Evolutionary conservation across 805 yeast genomes (phyloP), one percentile per base, ranked within the genome.

Genomic region (Schwanniomyces yamadae): DNA sequence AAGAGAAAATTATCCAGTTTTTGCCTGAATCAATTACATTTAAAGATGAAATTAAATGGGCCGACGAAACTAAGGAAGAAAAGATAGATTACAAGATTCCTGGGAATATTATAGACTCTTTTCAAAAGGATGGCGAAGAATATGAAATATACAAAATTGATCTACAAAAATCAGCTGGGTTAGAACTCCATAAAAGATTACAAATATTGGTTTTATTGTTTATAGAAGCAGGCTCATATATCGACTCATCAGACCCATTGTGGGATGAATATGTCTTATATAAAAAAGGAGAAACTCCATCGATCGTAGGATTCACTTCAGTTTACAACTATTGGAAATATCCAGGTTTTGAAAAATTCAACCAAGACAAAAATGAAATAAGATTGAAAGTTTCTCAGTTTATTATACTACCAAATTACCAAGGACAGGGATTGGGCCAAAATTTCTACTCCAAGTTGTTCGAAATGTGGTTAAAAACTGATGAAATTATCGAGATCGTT

Each of bases 221-320:
- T 62, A 91, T 93, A 47, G 99, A 93, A 56, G 98, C 96, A 0
- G 98, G 96, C 1, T 80, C 95, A 1, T 86, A 78, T 50, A 88
- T 93, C 37, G 96, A 90, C 53, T 70, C 73, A 25, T 58, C 58
- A 0, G 99, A 93, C 58, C 71, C 73, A 6, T 69, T 75, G 12
- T 93, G 99, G 99, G 88, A 85, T 31, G 55, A 89, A 2, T 90
- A 77, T 54, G 66, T 82, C 23, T 45, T 84, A 36, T 67, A 66
- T 46, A 54, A 53, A 37, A 44, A 48, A 20, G 45, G 37, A 12
- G 49, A 45, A 4, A 31, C 35, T 2, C 52, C 66, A 17, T 57
- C 77, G 40, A 74, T 90, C 36, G 76, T 80, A 23, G 98, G 97
- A 0, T 93, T 84, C 55, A 63, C 83, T 17, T 90, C 97, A 0